phyloP scores from a whole-genome alignment of 768 basidiomycete genomes.

The Mycena chlorophos region DNA sequence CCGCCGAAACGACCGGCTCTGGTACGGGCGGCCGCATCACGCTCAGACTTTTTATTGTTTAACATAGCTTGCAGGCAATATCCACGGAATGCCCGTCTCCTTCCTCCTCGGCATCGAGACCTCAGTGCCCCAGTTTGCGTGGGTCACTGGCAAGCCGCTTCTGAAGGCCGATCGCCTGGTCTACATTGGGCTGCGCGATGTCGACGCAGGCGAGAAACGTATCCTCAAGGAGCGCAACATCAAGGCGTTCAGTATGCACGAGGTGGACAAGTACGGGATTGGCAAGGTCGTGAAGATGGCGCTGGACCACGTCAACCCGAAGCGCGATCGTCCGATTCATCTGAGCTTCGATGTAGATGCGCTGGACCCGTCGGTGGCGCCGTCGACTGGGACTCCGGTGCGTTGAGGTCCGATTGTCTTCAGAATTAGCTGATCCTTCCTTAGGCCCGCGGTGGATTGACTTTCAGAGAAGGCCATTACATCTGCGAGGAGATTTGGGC shows the following conservation, averaged over 20 bases:
- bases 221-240: constrained; percentile 80
- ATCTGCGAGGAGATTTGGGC: constrained; percentile 92
- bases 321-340: constrained; percentile 83
- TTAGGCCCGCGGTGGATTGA: constrained; percentile 89
- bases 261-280: constrained; percentile 88
- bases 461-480: constrained; percentile 98
- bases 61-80: constrained; percentile 61
- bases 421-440: not conserved
- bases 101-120: constrained; percentile 73
- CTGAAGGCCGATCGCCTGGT: constrained; percentile 78
- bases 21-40: constrained; percentile 39
- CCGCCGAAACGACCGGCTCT: constrained; percentile 74
- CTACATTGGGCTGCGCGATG: constrained; percentile 96
- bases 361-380: constrained; percentile 92
- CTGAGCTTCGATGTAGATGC: constrained; percentile 97
- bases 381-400: constrained; percentile 90
- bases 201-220: constrained; percentile 85
- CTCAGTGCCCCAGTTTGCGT: constrained; percentile 45
- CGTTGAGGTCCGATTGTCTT: constrained; percentile 26
- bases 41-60: not conserved
- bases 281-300: constrained; percentile 97
- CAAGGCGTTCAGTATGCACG: constrained; percentile 90
- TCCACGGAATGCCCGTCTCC: constrained; percentile 97
- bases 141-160: constrained; percentile 59
- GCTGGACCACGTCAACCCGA: constrained; percentile 88